Evolutionary conservation across 148 eudicot genomes (phyloP).

Genomic region (Spergularia bocconei): DNA sequence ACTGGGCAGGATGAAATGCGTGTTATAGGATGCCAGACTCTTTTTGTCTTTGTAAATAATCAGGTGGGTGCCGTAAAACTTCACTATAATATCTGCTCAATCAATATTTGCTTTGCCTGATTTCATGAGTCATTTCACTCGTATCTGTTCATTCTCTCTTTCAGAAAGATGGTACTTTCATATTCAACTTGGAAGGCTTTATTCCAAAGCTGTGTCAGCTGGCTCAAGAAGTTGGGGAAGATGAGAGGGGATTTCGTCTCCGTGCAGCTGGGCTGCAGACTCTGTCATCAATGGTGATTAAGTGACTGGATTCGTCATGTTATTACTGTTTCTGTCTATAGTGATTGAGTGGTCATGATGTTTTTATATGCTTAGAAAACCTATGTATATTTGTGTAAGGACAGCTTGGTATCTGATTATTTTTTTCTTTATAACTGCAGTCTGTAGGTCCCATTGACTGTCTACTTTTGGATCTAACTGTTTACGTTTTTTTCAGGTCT

Average conservation of each 20-base stretch:
- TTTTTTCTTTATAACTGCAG: not conserved
- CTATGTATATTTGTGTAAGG: not conserved
- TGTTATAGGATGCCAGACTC: constrained; percentile 68
- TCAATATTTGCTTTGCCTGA: not conserved
- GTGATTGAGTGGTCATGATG: not conserved
- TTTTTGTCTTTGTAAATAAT: constrained; percentile 76
- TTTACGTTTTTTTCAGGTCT: constrained; percentile 51
- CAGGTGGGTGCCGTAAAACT: constrained; percentile 44
- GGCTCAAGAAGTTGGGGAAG: constrained; percentile 91
- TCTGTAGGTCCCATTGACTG: not conserved
- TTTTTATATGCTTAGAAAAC: not conserved
- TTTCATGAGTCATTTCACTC: constrained; percentile 1
- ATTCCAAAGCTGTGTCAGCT: constrained; percentile 81
- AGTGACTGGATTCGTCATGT: constrained; percentile 18
- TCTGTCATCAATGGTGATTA: constrained; percentile 74
- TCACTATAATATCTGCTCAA: not conserved
- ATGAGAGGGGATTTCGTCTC: constrained; percentile 62
- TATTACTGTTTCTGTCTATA: not conserved
- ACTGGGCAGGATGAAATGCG: constrained; percentile 72
- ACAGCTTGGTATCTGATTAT: not conserved
- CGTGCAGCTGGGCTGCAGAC: constrained; percentile 85
- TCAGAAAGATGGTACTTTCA: constrained; percentile 84
- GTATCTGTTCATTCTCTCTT: constrained; percentile 21
- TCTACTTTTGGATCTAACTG: constrained; percentile 7
- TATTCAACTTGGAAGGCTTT: constrained; percentile 81